Evolutionary conservation across 2,329 filamentous ascomycete species (phyloP).

Genomic region (Aspergillus sp.): DNA sequence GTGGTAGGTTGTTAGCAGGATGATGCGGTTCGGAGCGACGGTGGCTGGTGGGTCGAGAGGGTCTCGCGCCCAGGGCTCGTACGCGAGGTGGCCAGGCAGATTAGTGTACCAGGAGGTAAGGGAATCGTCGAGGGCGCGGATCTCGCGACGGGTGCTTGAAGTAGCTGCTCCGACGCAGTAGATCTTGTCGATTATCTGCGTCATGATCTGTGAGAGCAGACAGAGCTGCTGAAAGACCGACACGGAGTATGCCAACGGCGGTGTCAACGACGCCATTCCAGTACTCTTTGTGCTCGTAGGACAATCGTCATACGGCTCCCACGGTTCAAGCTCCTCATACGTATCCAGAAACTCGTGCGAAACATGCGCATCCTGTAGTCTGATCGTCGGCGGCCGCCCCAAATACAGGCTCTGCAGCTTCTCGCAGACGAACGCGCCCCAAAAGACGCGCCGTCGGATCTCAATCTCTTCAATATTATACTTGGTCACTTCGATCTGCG

Average conservation of each 20-base stretch:
- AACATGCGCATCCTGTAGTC: too few species aligned
- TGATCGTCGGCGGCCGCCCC: too few species aligned
- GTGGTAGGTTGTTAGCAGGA: conserved; percentile 40
- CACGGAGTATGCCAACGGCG: conserved; percentile 27
- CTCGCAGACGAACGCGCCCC: too few species aligned
- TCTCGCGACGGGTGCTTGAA: conserved; percentile 18
- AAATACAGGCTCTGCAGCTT: too few species aligned
- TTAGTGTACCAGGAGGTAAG: not conserved
- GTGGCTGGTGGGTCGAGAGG: not conserved
- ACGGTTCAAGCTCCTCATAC: too few species aligned
- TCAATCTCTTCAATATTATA: too few species aligned
- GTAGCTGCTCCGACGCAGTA: conserved; percentile 32
- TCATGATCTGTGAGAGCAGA: conserved; percentile 33
- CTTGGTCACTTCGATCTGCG: too few species aligned
- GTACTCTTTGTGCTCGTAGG: too few species aligned
- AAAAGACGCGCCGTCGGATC: too few species aligned
- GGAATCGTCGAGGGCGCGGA: not conserved
- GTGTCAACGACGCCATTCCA: too few species aligned
- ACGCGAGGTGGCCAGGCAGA: not conserved
- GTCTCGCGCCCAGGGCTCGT: not conserved
- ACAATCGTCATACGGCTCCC: too few species aligned
- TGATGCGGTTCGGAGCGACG: conserved; percentile 27
- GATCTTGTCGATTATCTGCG: conserved; percentile 37
- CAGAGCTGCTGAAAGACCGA: conserved; percentile 39
- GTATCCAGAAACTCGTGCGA: too few species aligned